Conservation (phyloP, 352 stramenopile species). For the Pythium sp. region DNA sequence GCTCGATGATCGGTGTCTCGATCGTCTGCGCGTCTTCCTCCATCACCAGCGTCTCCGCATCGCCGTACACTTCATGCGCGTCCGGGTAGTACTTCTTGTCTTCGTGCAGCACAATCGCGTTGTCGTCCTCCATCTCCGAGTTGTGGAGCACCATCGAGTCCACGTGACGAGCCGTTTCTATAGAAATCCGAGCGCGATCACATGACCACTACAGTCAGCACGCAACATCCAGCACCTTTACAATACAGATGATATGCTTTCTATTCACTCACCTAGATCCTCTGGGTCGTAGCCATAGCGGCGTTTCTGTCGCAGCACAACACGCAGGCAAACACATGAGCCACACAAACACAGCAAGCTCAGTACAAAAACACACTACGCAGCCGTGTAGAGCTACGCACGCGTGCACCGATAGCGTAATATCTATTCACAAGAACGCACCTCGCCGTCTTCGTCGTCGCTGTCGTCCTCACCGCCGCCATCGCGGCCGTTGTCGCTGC, state of each 20-base stretch:
- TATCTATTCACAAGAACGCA: background rate
- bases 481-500: slow-evolving; percentile 14
- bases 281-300: slow-evolving; percentile 18
- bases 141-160: slow-evolving; percentile 48
- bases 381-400: background rate
- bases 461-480: slow-evolving; percentile 29
- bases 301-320: slow-evolving; percentile 7
- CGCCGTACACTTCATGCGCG: slow-evolving; percentile 95
- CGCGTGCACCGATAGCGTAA: slow-evolving; percentile 1
- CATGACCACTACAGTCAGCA: background rate
- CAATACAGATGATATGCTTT: background rate
- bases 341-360: background rate
- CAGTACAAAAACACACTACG: background rate
- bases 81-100: slow-evolving; percentile 99
- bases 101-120: slow-evolving; percentile 98
- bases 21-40: slow-evolving; percentile 99
- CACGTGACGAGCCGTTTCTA: slow-evolving; percentile 31
- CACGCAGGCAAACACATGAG: background rate
- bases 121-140: slow-evolving; percentile 61
- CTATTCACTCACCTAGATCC: slow-evolving; percentile 16
- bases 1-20: slow-evolving; percentile 97
- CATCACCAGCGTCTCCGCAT: slow-evolving; percentile 96
- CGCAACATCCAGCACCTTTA: background rate
- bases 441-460: slow-evolving; percentile 39
- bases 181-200: background rate